Evolutionary conservation across 75 land plant genomes (phyloP), one percentile per base, ranked within the genome.

Genomic region (Pseudotsuga menziesii): DNA sequence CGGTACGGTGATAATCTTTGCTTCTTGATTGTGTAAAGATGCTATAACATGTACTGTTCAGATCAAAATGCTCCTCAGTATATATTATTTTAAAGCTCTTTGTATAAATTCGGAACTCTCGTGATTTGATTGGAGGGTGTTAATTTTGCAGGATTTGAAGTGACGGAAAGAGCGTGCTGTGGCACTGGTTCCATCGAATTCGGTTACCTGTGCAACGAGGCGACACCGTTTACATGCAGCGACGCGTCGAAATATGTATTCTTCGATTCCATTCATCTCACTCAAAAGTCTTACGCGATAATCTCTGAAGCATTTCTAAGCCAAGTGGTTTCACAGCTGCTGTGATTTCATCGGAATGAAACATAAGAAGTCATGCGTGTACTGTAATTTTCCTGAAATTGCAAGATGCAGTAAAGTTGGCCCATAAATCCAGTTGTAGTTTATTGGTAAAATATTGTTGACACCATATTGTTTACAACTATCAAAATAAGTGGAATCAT

Each of bases 191-290:
- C 27, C 11, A 23, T 82, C 3, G 87, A 85, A 57, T 32, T 62
- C 9, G 82, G 70, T 5, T 55, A 60, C 63, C n/a, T 73, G 27
- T 83, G 85, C 79, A 80, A 80, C 67, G 15, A 23, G 44, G 14
- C 5, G 0, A 26, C 67, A 1, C 15, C 58, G 13, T 64, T 74
- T 16, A 72, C 76, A 15, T 83, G 82, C 63, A 23, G 2, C 9
- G 70, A 83, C n/a, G 79, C 79, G 39, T 67, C 61, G 13, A 26
- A 76, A 7, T 83, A 76, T 56, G 56, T 83, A 23, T 83, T 80
- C 75, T 83, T 76, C 27, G 85, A 83, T 67, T 71, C 78, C 55
- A 75, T 80, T 74, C 85, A 83, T 80, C 85, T 83, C 22, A 7
- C 69, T 14, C 59, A 71, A 36, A 25, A 61, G 26, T 11, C 63